A percentile compares a stretch with the other conserved stretches of the same genome.
phyloP scores from a whole-genome alignment of 345 rosid species.

The Mangifera indica region DNA sequence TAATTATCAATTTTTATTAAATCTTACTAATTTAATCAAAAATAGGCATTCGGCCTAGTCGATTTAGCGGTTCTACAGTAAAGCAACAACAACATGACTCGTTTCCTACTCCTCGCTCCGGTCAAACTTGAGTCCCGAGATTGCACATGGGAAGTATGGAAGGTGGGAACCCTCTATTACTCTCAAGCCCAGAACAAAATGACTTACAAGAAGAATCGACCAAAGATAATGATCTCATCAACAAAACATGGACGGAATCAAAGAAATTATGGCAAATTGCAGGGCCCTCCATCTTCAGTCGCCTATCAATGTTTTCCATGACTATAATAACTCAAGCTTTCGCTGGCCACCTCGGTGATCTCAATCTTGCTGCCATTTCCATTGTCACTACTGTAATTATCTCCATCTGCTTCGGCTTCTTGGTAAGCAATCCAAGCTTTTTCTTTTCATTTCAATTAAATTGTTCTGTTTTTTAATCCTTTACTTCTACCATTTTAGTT shows the following conservation, averaged over 20 bases:
- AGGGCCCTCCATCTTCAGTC: slow-evolving; percentile 54
- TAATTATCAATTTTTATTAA: too few species aligned
- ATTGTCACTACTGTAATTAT: slow-evolving; percentile 53
- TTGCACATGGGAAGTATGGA: background rate
- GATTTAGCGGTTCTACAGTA: too few species aligned
- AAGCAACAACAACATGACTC: too few species aligned
- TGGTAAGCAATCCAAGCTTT: slow-evolving; percentile 25
- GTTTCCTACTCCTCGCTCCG: too few species aligned
- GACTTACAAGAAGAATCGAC: background rate
- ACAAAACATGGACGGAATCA: slow-evolving; percentile 35
- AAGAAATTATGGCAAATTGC: slow-evolving; percentile 47
- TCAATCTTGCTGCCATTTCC: slow-evolving; percentile 59
- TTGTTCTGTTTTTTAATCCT: background rate
- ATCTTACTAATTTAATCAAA: too few species aligned
- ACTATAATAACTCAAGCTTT: slow-evolving; percentile 47
- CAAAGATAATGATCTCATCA: slow-evolving; percentile 7
- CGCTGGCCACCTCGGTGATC: slow-evolving; percentile 49
- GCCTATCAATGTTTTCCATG: slow-evolving; percentile 53
- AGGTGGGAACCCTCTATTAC: slow-evolving; percentile 20
- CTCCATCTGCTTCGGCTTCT: slow-evolving; percentile 43
- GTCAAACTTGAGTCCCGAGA: too few species aligned
- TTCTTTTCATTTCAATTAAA: background rate
- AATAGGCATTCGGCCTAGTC: too few species aligned
- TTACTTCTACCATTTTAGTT: slow-evolving; percentile 20
- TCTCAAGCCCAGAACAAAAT: slow-evolving; percentile 2